Conservation (phyloP, 2,329 filamentous ascomycete genomes). For the Microascus cirrosus region DNA sequence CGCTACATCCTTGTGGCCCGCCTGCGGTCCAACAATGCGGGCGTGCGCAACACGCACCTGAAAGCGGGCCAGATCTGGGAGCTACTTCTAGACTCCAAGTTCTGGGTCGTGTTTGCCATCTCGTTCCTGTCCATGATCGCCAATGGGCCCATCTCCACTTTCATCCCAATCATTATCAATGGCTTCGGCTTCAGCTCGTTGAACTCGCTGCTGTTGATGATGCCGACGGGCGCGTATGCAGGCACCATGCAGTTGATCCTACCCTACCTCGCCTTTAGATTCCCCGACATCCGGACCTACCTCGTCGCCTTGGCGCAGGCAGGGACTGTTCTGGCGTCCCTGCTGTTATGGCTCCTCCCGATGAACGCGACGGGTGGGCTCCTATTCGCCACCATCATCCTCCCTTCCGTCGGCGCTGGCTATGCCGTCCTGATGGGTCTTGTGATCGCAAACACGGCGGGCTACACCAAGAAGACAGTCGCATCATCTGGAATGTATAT, state of each 20-base stretch:
- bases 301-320: conserved; percentile 25
- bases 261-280: conserved; percentile 26
- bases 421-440: conserved; percentile 38
- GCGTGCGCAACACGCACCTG: conserved; percentile 34
- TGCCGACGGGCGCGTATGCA: conserved; percentile 25
- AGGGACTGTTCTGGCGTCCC: conserved; percentile 25
- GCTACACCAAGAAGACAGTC: conserved; percentile 27
- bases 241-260: conserved; percentile 25
- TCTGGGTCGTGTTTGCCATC: conserved; percentile 46
- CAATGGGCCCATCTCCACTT: conserved; percentile 31
- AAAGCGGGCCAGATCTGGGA: conserved; percentile 39
- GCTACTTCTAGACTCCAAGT: conserved; percentile 45
- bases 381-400: conserved; percentile 35
- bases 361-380: conserved; percentile 26
- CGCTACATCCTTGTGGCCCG: conserved; percentile 43
- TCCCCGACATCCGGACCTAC: conserved; percentile 19
- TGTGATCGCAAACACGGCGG: conserved; percentile 19
- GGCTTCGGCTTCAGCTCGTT: conserved; percentile 30
- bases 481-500: conserved; percentile 33
- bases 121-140: conserved; percentile 29
- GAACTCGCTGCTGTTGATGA: conserved; percentile 27
- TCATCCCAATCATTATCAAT: conserved; percentile 31
- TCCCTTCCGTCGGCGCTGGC: conserved; percentile 28
- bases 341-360: conserved; percentile 32
- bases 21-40: conserved; percentile 31